Evolutionary conservation across 1,284 basidiomycete species (phyloP).

Genomic region (Cutaneotrichosporon cutaneum): DNA sequence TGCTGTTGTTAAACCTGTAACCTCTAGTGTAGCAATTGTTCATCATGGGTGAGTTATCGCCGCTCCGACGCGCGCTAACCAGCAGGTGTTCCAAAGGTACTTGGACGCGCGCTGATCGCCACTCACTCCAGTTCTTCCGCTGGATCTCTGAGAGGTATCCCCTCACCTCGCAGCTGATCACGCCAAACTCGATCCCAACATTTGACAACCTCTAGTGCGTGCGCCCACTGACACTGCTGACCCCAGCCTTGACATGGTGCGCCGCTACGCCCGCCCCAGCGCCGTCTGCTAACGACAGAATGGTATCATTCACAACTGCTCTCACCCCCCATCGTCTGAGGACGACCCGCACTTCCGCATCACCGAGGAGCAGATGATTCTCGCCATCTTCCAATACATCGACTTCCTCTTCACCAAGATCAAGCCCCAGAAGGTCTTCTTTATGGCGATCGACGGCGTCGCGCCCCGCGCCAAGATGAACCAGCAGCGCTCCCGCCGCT

Average conservation of each 20-base stretch:
- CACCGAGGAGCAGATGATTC: conserved; percentile 95
- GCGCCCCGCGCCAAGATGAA: conserved; percentile 99
- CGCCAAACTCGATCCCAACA: conserved; percentile 69
- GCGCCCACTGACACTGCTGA: background rate
- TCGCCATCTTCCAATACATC: conserved; percentile 94
- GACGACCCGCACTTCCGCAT: conserved; percentile 92
- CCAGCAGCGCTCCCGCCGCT: conserved; percentile 91
- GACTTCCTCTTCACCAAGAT: conserved; percentile 97
- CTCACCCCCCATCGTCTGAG: conserved; percentile 60
- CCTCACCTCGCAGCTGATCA: conserved; percentile 95
- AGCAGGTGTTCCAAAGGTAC: conserved; percentile 43
- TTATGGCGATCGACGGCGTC: conserved; percentile 98
- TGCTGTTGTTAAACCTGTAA: background rate
- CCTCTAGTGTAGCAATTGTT: conserved; percentile 14
- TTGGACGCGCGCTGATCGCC: background rate
- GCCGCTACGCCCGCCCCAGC: background rate
- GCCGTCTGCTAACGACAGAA: conserved; percentile 63
- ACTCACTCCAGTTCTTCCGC: conserved; percentile 56
- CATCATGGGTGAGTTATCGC: conserved; percentile 34
- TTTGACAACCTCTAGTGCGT: conserved; percentile 54
- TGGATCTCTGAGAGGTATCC: conserved; percentile 86
- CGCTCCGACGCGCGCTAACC: background rate
- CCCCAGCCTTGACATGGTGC: conserved; percentile 42
- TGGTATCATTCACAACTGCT: conserved; percentile 97
- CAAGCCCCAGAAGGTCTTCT: conserved; percentile 93